Evolutionary conservation across 805 yeast species (phyloP), one percentile per base, ranked within the genome.

Genomic region (Sugiyamaella americana): DNA sequence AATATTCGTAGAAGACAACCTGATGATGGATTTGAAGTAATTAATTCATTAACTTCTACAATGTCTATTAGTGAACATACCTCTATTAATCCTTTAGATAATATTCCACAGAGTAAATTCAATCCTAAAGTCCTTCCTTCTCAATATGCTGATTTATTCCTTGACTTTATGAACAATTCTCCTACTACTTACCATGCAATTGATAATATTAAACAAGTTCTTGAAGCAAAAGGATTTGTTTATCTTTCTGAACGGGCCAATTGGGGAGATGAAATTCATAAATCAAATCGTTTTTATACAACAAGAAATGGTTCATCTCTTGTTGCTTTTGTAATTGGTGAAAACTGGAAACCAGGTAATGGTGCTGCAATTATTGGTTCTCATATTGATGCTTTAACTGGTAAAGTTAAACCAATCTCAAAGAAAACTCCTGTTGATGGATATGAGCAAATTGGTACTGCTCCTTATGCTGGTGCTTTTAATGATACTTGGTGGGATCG

Each of bases 101-200:
- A 44, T 35, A 20, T 34, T 10, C 18, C 42, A n/a, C 11, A 40
- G 22, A 37, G 37, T 19, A 46, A 44, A 20, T 41, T 41, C 34
- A 39, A 48, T 34, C 51, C 51, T 13, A 34, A 32, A 21, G 6
- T 24, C n/a, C 21, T 50, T 13, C 43, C 52, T 18, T 48, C 42
- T 17, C 47, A 38, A 35, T 54, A 53, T 38, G 39, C 58, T 5
- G 49, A 75, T n/a, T 70, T 74, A 38, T 85, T 82, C 65, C 73
- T 84, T 49, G 78, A 79, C 52, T 86, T 86, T 69, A 83, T 87
- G 43, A 79, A 80, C 61, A 67, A 71, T 30, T 76, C 76, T 55
- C 95, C 95, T 41, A 85, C 94, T 16, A 79, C 79, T 35, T 85
- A 66, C 68, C 95, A 86, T 60, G 88, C 81, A 21, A 80, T 83